These are phyloP conservation scores for Teratosphaeria viscida DNA, from an alignment of 2,329 filamentous ascomycete genomes.

Conservation along the genomic window DNA sequence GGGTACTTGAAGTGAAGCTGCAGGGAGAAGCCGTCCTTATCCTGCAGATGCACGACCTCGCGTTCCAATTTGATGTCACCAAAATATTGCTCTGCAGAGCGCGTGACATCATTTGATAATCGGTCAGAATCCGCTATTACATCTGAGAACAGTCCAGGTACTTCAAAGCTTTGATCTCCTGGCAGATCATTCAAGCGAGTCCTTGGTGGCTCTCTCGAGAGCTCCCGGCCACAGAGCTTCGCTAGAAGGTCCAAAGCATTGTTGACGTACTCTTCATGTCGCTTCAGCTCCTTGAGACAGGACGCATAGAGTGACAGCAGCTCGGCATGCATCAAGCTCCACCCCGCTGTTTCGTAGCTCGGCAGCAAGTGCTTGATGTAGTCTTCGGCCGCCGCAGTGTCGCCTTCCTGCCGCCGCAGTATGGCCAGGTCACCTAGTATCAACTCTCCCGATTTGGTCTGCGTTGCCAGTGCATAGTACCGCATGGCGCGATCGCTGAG, in stretches of 20 bases:
- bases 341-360: constrained; percentile 67
- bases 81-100: constrained; percentile 66
- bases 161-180: constrained; percentile 18
- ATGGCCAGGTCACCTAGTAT: constrained; percentile 78
- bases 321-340: constrained; percentile 68
- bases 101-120: constrained; percentile 51
- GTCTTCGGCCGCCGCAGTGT: constrained; percentile 61
- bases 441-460: constrained; percentile 65
- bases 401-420: constrained; percentile 58
- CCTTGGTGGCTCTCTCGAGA: constrained; percentile 1
- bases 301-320: constrained; percentile 78
- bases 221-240: constrained; percentile 44
- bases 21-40: constrained; percentile 65
- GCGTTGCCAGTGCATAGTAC: constrained; percentile 70
- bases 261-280: constrained; percentile 68
- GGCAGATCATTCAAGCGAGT: constrained; percentile 25
- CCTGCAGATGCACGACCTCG: constrained; percentile 57
- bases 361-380: constrained; percentile 71
- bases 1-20: constrained; percentile 60
- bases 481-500: constrained; percentile 78
- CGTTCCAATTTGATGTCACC: constrained; percentile 56
- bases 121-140: constrained; percentile 39
- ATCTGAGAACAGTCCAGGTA: constrained; percentile 28
- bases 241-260: constrained; percentile 64
- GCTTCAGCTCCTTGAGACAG: constrained; percentile 67